Evolutionary conservation across 2,329 filamentous ascomycete genomes (phyloP).

Genomic region (Aureobasidium leucospermi): DNA sequence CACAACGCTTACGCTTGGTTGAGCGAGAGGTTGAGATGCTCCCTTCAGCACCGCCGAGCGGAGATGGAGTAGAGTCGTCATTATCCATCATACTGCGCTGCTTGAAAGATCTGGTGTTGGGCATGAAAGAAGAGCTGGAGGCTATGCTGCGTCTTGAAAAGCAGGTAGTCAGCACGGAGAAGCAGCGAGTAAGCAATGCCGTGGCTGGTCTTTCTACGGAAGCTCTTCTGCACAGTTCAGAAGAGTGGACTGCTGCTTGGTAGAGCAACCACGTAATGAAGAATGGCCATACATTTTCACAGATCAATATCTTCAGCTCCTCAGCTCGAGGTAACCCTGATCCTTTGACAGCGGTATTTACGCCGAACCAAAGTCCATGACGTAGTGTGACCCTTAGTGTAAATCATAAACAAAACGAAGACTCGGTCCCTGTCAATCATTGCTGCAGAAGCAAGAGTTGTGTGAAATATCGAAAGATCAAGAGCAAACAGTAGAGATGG

Average conservation of each 20-base stretch:
- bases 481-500: neutral
- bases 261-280: neutral
- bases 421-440: neutral
- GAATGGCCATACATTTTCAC: too few relatives aligned
- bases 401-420: neutral
- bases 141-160: slow-evolving; percentile 8
- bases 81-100: neutral
- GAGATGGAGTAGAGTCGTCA: neutral
- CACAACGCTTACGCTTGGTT: slow-evolving; percentile 9
- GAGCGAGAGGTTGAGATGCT: slow-evolving; percentile 14
- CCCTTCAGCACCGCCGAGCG: neutral
- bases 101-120: neutral
- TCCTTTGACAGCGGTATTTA: neutral
- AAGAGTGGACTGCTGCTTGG: slow-evolving; percentile 9
- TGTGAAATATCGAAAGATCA: neutral
- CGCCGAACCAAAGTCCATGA: slow-evolving; percentile 5
- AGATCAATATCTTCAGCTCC: too few relatives aligned
- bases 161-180: slow-evolving; percentile 9
- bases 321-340: neutral
- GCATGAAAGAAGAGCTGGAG: slow-evolving; percentile 10
- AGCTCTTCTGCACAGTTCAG: neutral
- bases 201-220: slow-evolving; percentile 34
- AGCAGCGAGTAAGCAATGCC: slow-evolving; percentile 2
- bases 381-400: neutral
- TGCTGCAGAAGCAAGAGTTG: neutral